These are phyloP conservation scores for Choanephora cucurbitarum DNA, from an alignment of 371 early-diverging fungal species.

Conservation along the genomic window DNA sequence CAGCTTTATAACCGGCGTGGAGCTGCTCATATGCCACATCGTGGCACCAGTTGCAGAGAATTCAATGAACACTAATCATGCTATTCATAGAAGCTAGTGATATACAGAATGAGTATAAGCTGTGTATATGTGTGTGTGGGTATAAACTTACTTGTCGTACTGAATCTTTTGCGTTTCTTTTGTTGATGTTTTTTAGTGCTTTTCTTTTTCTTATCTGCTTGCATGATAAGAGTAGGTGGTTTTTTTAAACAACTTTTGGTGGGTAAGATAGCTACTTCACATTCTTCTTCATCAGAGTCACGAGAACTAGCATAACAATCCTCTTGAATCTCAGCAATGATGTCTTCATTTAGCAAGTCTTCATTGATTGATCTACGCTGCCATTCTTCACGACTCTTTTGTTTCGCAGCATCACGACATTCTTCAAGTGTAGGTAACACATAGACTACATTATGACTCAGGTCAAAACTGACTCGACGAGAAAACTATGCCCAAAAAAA, in stretches of 20 bases:
- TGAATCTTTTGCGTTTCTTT: conserved; percentile 13
- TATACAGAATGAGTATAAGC: too few relatives aligned
- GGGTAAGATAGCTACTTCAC: neutral
- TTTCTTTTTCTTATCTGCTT: conserved; percentile 1
- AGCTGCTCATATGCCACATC: too few relatives aligned
- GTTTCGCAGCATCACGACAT: conserved; percentile 33
- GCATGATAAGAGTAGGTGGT: conserved; percentile 8
- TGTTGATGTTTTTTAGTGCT: conserved; percentile 20
- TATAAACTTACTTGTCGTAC: neutral
- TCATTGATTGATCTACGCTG: conserved; percentile 31
- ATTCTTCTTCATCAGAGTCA: conserved; percentile 14
- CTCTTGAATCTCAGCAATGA: conserved; percentile 45
- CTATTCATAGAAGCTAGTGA: too few relatives aligned
- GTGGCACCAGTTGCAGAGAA: too few relatives aligned
- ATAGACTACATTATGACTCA: conserved; percentile 44
- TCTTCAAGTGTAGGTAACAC: conserved; percentile 43
- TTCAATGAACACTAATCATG: too few relatives aligned
- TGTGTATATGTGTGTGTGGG: too few relatives aligned
- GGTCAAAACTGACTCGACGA: conserved; percentile 50
- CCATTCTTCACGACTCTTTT: conserved; percentile 38
- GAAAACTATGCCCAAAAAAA: neutral
- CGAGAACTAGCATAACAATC: conserved; percentile 17
- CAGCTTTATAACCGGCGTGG: too few relatives aligned
- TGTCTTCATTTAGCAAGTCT: conserved; percentile 43
- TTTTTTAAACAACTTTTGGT: conserved; percentile 30